Conservation (phyloP, 768 basidiomycete species). For the Terana coerulea region DNA sequence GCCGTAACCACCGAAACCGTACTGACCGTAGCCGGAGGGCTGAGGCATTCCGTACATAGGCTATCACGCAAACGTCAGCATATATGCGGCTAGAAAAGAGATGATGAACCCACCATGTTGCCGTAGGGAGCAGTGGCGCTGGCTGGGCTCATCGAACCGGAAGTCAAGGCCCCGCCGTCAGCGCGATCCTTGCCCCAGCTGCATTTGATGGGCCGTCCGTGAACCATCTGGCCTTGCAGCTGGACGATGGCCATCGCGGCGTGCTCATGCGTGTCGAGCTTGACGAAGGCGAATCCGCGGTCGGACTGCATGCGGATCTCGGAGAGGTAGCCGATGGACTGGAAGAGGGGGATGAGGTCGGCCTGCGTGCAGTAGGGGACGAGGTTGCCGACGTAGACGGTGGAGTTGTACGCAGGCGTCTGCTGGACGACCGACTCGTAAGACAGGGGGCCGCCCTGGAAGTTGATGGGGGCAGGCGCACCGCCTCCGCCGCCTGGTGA, state of each 20-base stretch:
- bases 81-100: not conserved
- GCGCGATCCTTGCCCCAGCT: constrained; percentile 98
- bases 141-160: constrained; percentile 53
- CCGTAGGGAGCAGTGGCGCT: constrained; percentile 65
- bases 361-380: constrained; percentile 97
- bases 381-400: constrained; percentile 98
- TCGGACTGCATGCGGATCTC: constrained; percentile 99
- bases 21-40: constrained; percentile 73
- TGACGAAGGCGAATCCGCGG: constrained; percentile 98
- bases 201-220: constrained; percentile 96
- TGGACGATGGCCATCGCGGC: constrained; percentile 98
- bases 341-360: constrained; percentile 96
- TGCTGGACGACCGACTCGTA: constrained; percentile 94
- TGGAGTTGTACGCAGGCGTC: constrained; percentile 90
- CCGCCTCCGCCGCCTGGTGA: constrained; percentile 34
- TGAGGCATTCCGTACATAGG: constrained; percentile 92
- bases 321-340: constrained; percentile 96
- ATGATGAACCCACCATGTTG: constrained; percentile 59
- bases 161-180: constrained; percentile 51
- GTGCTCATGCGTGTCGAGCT: constrained; percentile 97
- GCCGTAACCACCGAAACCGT: constrained; percentile 66
- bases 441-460: constrained; percentile 82
- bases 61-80: constrained; percentile 31
- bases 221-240: constrained; percentile 94
- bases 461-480: constrained; percentile 88